Evolutionary conservation across 2,329 filamentous ascomycete species (phyloP).

Genomic region (Talaromyces sp.): DNA sequence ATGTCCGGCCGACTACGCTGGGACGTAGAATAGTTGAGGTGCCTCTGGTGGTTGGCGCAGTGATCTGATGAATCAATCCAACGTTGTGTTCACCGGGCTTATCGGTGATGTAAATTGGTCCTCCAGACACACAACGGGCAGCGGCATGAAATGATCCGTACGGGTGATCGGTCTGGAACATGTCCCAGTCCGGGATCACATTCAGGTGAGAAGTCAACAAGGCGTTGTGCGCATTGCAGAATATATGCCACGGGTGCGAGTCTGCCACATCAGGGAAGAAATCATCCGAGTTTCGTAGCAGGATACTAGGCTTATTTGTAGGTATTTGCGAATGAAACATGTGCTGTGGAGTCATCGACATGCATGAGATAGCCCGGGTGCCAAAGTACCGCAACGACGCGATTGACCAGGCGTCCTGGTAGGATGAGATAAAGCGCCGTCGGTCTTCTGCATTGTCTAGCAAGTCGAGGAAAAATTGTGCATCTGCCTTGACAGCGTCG

Average conservation of each 20-base stretch:
- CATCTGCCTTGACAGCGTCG: conserved; percentile 88
- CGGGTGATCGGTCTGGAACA: conserved; percentile 63
- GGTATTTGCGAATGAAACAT: conserved; percentile 81
- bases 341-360: conserved; percentile 83
- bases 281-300: conserved; percentile 80
- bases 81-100: conserved; percentile 75
- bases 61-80: conserved; percentile 72
- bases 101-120: conserved; percentile 93
- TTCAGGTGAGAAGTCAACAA: conserved; percentile 81
- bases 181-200: conserved; percentile 77
- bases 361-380: conserved; percentile 79
- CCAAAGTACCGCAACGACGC: conserved; percentile 73
- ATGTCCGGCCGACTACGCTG: conserved; percentile 64
- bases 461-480: conserved; percentile 81
- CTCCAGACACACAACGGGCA: conserved; percentile 81
- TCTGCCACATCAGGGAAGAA: conserved; percentile 80
- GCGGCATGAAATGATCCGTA: conserved; percentile 85
- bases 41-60: conserved; percentile 63
- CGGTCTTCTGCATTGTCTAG: conserved; percentile 64
- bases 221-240: conserved; percentile 85
- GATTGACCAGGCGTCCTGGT: conserved; percentile 82
- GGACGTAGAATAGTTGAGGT: conserved; percentile 78
- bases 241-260: conserved; percentile 92
- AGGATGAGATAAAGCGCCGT: conserved; percentile 65
- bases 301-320: conserved; percentile 64